Evolutionary conservation across 2,329 filamentous ascomycete species (phyloP).

Genomic region (Fusarium foetens): DNA sequence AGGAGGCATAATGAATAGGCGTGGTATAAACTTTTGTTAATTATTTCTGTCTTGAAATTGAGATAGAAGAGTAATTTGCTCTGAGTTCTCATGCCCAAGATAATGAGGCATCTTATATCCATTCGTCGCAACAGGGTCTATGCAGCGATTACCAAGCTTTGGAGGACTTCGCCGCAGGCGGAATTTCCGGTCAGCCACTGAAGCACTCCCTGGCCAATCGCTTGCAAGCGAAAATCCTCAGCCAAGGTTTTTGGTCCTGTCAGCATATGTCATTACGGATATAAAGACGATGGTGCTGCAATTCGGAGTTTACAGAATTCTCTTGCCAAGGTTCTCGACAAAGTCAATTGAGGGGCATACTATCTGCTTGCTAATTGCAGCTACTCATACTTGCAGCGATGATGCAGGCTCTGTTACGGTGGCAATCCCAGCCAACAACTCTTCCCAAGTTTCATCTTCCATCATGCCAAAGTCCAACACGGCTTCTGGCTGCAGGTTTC

Average conservation of each 20-base stretch:
- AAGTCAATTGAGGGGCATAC: neutral
- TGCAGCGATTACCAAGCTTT: neutral
- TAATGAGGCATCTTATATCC: neutral
- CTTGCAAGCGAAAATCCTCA: neutral
- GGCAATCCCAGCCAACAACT: neutral
- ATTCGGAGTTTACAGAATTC: neutral
- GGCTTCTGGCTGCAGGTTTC: neutral
- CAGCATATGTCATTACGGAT: neutral
- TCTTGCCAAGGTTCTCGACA: neutral
- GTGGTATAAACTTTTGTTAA: neutral
- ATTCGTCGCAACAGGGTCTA: rapidly evolving
- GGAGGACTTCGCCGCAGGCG: neutral
- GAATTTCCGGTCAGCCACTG: slow-evolving; percentile 1
- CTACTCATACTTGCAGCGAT: neutral
- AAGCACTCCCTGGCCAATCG: neutral
- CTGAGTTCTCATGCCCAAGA: neutral
- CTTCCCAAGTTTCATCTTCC: slow-evolving; percentile 9
- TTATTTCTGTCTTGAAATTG: too few relatives aligned
- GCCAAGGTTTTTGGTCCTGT: neutral
- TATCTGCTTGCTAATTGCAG: neutral
- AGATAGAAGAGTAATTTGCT: neutral
- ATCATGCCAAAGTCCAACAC: neutral
- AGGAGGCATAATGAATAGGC: neutral
- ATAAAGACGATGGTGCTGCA: neutral
- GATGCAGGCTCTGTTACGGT: neutral